phyloP scores from a whole-genome alignment of 306 rosid genomes.

The Corylus americana region DNA sequence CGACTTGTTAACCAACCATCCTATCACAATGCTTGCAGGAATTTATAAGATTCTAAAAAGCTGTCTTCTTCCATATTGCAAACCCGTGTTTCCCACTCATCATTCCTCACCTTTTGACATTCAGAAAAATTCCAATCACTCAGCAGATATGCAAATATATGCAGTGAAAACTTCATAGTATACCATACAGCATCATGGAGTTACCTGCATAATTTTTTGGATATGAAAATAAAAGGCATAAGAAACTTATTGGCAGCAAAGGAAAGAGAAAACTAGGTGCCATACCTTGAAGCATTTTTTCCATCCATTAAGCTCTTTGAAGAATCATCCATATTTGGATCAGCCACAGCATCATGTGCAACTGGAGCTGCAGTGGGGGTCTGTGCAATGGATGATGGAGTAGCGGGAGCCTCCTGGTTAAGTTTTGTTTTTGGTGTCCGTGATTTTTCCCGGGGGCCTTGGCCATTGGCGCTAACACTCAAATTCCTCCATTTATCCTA shows the following conservation, averaged over 20 bases:
- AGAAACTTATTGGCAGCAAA: too few relatives aligned
- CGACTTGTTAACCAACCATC: neutral
- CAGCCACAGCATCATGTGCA: conserved; percentile 3
- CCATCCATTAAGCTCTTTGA: conserved; percentile 30
- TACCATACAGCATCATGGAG: neutral
- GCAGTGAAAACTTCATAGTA: conserved; percentile 9
- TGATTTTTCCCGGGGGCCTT: conserved; percentile 37
- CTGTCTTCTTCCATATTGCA: conserved; percentile 1
- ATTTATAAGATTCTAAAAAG: neutral
- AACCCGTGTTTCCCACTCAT: neutral
- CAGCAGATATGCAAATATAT: conserved; percentile 5
- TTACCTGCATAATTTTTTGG: conserved; percentile 1
- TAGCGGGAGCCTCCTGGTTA: conserved; percentile 23
- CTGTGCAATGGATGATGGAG: conserved; percentile 15
- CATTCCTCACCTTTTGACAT: conserved; percentile 13
- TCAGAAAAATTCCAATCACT: neutral
- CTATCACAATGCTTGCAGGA: neutral
- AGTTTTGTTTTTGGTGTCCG: conserved; percentile 27
- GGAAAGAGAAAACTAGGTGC: neutral
- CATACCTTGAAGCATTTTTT: conserved; percentile 32
- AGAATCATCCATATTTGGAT: conserved; percentile 29
- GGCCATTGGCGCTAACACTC: conserved; percentile 35
- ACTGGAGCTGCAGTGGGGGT: conserved; percentile 20
- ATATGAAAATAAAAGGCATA: neutral
- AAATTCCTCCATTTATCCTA: conserved; percentile 53